Evolutionary conservation across 345 rosid species (phyloP).

Genomic region (Bretschneidera sinensis): DNA sequence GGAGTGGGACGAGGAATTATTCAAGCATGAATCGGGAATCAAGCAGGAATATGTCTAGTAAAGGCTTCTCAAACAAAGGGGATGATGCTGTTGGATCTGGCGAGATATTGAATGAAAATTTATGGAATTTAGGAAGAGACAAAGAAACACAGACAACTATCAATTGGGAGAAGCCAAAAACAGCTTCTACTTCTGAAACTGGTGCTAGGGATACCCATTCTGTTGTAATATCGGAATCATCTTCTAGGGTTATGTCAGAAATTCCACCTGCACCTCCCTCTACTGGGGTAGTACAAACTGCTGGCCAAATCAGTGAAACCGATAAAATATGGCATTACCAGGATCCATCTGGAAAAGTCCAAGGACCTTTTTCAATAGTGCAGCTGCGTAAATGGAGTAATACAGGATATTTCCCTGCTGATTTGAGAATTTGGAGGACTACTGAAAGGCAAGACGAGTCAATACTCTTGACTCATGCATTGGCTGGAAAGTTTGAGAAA

Average conservation of each 20-base stretch:
- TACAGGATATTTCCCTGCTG: constrained; percentile 86
- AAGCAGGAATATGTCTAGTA: constrained; percentile 58
- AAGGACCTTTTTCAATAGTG: constrained; percentile 92
- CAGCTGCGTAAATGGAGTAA: constrained; percentile 95
- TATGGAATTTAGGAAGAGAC: constrained; percentile 55
- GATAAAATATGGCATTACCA: constrained; percentile 91
- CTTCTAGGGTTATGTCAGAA: constrained; percentile 42
- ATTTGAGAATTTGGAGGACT: constrained; percentile 78
- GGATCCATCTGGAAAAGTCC: constrained; percentile 94
- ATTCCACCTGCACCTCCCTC: constrained; percentile 33
- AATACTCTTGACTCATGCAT: constrained; percentile 65
- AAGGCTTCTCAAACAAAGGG: constrained; percentile 47
- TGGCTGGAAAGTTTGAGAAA: constrained; percentile 63
- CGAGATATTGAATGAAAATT: constrained; percentile 44
- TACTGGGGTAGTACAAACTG: constrained; percentile 30
- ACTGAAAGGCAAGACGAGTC: constrained; percentile 62
- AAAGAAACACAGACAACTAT: constrained; percentile 46
- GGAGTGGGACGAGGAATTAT: constrained; percentile 63
- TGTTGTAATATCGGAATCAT: constrained; percentile 34
- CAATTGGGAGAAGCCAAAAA: constrained; percentile 56
- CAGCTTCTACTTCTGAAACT: constrained; percentile 38
- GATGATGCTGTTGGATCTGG: constrained; percentile 53
- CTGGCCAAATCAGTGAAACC: constrained; percentile 55
- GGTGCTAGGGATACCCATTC: constrained; percentile 33
- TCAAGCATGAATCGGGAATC: constrained; percentile 51